phyloP scores from a whole-genome alignment of 2,329 filamentous ascomycete genomes.

The Aspergillus spinulosporus region DNA sequence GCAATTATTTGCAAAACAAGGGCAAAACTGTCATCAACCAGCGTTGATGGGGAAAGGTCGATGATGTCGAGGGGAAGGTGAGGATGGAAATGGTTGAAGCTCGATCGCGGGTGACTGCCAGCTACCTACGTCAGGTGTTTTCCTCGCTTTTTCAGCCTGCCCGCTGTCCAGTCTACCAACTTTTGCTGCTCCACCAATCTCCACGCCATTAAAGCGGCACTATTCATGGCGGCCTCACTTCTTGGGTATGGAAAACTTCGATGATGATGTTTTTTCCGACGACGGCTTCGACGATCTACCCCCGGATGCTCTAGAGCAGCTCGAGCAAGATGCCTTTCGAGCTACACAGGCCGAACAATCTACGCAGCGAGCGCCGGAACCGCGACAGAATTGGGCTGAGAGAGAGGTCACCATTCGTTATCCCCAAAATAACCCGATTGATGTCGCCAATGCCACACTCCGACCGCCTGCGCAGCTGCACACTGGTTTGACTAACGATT shows the following conservation, averaged over 20 bases:
- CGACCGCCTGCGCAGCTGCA: conserved; percentile 33
- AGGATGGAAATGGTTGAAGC: conserved; percentile 16
- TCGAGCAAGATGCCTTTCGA: conserved; percentile 48
- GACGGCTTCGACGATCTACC: conserved; percentile 49
- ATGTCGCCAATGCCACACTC: conserved; percentile 23
- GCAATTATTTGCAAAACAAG: neutral
- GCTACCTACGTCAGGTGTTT: conserved; percentile 17
- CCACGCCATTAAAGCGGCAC: conserved; percentile 3
- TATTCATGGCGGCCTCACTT: conserved; percentile 37
- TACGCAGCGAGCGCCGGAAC: conserved; percentile 17
- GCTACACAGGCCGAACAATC: conserved; percentile 41
- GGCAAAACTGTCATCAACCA: conserved; percentile 7
- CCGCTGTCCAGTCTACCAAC: neutral
- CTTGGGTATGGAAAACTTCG: conserved; percentile 49
- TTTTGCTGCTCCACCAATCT: conserved; percentile 10
- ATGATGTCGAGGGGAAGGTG: conserved; percentile 16
- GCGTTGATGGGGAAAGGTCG: conserved; percentile 12
- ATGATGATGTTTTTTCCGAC: conserved; percentile 51
- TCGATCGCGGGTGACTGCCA: conserved; percentile 6
- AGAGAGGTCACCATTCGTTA: neutral
- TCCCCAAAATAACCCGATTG: conserved; percentile 8
- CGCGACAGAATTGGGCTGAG: conserved; percentile 1
- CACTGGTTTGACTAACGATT: conserved; percentile 41
- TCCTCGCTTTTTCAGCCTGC: conserved; percentile 1
- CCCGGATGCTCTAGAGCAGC: conserved; percentile 43